These are phyloP conservation scores for Pseudonitzschia multistriata DNA, from an alignment of 108 stramenopile species.

Conservation along the genomic window DNA sequence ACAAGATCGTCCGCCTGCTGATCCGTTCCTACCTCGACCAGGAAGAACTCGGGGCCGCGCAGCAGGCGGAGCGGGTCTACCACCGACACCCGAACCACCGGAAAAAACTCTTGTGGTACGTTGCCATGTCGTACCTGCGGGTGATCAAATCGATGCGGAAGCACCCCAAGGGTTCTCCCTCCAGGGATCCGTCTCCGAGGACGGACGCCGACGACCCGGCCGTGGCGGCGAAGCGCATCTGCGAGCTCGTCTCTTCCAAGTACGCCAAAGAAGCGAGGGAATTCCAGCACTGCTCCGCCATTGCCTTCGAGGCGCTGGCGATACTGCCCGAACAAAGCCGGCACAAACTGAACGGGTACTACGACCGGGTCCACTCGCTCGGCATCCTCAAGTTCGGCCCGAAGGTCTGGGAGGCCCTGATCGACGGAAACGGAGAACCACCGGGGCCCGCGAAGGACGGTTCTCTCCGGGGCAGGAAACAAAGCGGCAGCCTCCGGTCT, in stretches of 20 bases:
- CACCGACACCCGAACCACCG: constrained; percentile 14
- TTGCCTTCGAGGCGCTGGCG: constrained; percentile 29
- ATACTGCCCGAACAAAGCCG: neutral
- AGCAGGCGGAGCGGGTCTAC: constrained; percentile 24
- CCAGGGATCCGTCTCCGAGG: neutral
- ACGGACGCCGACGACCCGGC: neutral
- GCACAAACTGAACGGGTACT: constrained; percentile 10
- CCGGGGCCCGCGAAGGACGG: neutral
- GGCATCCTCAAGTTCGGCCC: constrained; percentile 30
- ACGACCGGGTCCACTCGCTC: constrained; percentile 21
- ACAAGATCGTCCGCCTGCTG: constrained; percentile 21
- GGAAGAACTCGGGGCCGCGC: constrained; percentile 10
- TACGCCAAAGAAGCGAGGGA: constrained; percentile 10
- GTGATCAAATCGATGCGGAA: neutral
- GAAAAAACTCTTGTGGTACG: constrained; percentile 16
- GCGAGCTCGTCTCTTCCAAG: constrained; percentile 15
- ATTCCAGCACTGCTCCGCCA: neutral
- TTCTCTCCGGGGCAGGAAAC: neutral
- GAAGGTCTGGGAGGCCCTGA: constrained; percentile 13
- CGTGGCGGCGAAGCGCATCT: constrained; percentile 17
- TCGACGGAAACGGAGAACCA: neutral
- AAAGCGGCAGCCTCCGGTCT: neutral
- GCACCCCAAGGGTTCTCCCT: neutral
- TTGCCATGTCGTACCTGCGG: constrained; percentile 23
- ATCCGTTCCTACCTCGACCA: constrained; percentile 26